Conservation (phyloP, 2,329 filamentous ascomycete species). For the Diaporthe capsici region DNA sequence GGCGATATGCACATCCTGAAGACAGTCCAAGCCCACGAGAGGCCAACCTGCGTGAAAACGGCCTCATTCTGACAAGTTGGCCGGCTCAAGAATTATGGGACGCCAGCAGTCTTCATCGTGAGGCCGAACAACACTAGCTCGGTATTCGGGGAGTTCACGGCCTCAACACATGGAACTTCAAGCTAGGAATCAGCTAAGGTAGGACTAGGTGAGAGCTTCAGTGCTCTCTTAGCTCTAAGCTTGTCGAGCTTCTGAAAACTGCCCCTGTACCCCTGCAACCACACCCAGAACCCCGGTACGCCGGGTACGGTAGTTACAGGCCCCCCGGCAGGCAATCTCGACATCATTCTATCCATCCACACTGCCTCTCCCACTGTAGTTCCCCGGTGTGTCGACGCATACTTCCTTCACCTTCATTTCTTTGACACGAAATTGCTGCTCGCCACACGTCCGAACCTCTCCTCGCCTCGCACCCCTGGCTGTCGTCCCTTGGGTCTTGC, state of each 20-base stretch:
- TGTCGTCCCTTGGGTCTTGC: neutral
- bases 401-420: neutral
- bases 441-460: neutral
- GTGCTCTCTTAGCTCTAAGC: neutral
- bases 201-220: slow-evolving; percentile 2
- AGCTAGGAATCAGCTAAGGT: slow-evolving; percentile 7
- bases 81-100: neutral
- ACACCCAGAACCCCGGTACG: neutral
- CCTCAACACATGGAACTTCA: neutral
- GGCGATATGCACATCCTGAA: slow-evolving; percentile 16
- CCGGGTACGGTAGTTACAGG: neutral
- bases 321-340: slow-evolving; percentile 37
- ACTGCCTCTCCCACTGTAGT: neutral
- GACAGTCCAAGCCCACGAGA: slow-evolving; percentile 34
- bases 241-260: slow-evolving; percentile 25
- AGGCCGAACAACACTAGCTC: neutral
- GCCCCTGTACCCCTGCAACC: neutral
- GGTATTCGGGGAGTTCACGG: slow-evolving; percentile 13
- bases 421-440: neutral
- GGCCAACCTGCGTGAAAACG: slow-evolving; percentile 34
- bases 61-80: slow-evolving; percentile 28
- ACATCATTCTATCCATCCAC: neutral
- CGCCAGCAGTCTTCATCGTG: slow-evolving; percentile 19
- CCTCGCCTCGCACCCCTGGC: neutral
- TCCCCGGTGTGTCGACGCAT: neutral